Conservation (phyloP, 164 flowering plant species). For the Annona cherimola region DNA sequence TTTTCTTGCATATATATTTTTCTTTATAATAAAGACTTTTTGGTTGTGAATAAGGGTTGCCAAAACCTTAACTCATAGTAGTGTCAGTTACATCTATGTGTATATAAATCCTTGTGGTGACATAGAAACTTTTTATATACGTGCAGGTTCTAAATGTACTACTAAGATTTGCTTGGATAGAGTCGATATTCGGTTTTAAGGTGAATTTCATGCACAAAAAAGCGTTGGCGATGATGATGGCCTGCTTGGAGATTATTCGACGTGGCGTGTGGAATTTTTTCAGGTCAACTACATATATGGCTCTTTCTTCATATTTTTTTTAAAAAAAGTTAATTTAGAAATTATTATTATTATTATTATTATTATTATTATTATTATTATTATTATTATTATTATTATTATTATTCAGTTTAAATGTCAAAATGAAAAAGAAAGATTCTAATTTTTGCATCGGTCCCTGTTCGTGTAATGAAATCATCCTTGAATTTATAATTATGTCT, state of each 20-base stretch:
- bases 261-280: conserved; percentile 85
- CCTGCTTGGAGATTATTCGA: conserved; percentile 66
- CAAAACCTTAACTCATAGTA: too few relatives aligned
- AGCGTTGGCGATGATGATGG: conserved; percentile 35
- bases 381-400: too few relatives aligned
- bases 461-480: not conserved
- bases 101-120: too few relatives aligned
- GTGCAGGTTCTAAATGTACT: conserved; percentile 51
- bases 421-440: too few relatives aligned
- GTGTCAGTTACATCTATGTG: too few relatives aligned
- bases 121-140: too few relatives aligned
- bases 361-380: too few relatives aligned
- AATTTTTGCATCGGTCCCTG: not conserved
- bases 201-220: conserved; percentile 33
- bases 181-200: conserved; percentile 40
- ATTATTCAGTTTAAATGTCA: too few relatives aligned
- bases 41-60: too few relatives aligned
- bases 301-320: not conserved
- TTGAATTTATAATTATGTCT: not conserved
- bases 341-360: too few relatives aligned
- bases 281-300: conserved; percentile 34
- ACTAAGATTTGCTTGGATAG: conserved; percentile 70
- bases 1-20: too few relatives aligned
- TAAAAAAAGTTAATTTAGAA: not conserved
- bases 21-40: too few relatives aligned